Percentiles rank a stretch among this genome's conserved stretches.
phyloP scores from a whole-genome alignment of 306 rosid species.

The Cucumis hystrix region DNA sequence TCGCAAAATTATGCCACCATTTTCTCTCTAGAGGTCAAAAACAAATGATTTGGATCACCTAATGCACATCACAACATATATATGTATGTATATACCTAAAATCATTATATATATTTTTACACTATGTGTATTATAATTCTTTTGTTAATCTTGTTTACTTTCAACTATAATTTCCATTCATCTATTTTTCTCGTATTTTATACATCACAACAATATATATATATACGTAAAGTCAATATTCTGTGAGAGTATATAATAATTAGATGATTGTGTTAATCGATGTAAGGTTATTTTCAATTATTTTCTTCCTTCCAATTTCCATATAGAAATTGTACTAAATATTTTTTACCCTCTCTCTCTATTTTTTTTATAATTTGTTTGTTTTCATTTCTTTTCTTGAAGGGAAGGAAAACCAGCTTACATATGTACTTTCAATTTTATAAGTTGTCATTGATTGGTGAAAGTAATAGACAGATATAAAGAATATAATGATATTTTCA shows the following conservation, averaged over 20 bases:
- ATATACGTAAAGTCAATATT: neutral
- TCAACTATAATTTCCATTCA: neutral
- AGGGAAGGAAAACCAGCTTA: neutral
- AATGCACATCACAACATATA: neutral
- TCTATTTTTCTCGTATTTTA: neutral
- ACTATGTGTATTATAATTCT: neutral
- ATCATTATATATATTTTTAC: neutral
- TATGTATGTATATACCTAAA: neutral
- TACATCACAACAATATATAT: neutral
- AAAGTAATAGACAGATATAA: neutral
- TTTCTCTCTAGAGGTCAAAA: neutral
- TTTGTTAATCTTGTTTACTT: neutral
- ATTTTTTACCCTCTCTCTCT: no score
- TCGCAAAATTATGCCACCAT: neutral
- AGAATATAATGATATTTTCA: neutral
- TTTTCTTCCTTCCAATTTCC: neutral
- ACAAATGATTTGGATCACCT: conserved; percentile 1
- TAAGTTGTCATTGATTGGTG: neutral
- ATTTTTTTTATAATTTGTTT: no score
- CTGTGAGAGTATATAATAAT: neutral
- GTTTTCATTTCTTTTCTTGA: neutral
- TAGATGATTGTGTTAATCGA: neutral
- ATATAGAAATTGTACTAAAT: no score
- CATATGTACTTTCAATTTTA: neutral
- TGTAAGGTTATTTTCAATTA: neutral